These are phyloP conservation scores for Phytophthora boehmeriae DNA, from an alignment of 352 stramenopile species.

Conservation along the genomic window DNA sequence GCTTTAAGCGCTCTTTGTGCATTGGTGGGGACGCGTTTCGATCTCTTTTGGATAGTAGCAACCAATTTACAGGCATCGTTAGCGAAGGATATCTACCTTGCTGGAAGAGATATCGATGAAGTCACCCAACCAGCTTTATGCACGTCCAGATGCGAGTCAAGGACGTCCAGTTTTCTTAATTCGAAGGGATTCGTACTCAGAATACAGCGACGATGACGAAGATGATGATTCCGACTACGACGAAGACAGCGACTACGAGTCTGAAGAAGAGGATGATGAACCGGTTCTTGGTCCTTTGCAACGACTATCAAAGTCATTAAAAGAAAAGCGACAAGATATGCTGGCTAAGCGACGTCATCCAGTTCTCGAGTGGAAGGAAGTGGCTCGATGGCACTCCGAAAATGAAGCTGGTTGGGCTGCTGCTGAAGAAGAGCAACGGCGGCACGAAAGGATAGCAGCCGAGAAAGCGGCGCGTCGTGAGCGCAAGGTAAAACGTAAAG, in stretches of 20 bases:
- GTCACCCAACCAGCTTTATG: not conserved
- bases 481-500: slow-evolving; percentile 49
- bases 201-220: slow-evolving; percentile 26
- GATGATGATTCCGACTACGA: slow-evolving; percentile 39
- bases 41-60: not conserved
- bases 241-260: slow-evolving; percentile 40
- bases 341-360: slow-evolving; percentile 51
- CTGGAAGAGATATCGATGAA: not conserved
- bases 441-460: slow-evolving; percentile 14
- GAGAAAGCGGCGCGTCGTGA: slow-evolving; percentile 47
- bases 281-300: slow-evolving; percentile 23
- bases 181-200: slow-evolving; percentile 12
- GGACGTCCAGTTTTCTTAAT: slow-evolving; percentile 10
- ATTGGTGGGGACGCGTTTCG: slow-evolving; percentile 8
- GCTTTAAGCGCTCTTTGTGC: no score
- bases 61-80: slow-evolving; percentile 1
- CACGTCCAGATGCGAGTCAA: not conserved
- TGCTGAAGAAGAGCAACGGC: slow-evolving; percentile 32
- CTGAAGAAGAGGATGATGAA: slow-evolving; percentile 30
- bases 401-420: slow-evolving; percentile 34
- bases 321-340: slow-evolving; percentile 45
- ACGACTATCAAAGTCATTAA: slow-evolving; percentile 30
- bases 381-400: slow-evolving; percentile 43
- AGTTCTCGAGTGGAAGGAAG: slow-evolving; percentile 57
- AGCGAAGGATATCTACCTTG: slow-evolving; percentile 14